Conservation (phyloP, 495 filamentous ascomycete species). For the Aspergillus diversus region DNA sequence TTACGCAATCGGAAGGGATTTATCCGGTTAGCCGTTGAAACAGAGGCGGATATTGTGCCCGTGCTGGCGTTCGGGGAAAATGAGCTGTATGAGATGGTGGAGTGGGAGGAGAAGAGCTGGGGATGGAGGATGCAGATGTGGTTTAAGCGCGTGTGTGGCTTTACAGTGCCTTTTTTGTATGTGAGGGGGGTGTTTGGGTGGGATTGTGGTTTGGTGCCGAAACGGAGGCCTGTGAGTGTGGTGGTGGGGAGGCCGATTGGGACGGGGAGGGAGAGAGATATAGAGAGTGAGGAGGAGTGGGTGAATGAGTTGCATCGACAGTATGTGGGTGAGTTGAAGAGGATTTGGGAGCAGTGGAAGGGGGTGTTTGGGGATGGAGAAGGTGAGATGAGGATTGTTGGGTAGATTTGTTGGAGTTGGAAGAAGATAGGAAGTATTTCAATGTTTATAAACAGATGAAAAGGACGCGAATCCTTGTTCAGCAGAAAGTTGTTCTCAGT, state of each 20-base stretch:
- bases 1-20: slow-evolving; percentile 7
- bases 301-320: slow-evolving; percentile 11
- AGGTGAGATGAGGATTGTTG: slow-evolving; percentile 6
- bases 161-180: slow-evolving; percentile 16
- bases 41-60: slow-evolving; percentile 6
- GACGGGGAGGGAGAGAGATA: background rate
- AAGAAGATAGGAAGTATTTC: too few species aligned
- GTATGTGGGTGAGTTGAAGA: slow-evolving; percentile 16
- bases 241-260: slow-evolving; percentile 14
- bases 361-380: slow-evolving; percentile 2
- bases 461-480: too few species aligned
- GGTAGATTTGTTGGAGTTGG: background rate
- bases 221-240: slow-evolving; percentile 9
- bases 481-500: too few species aligned
- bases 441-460: too few species aligned
- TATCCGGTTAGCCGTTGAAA: slow-evolving; percentile 8
- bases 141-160: background rate
- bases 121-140: background rate
- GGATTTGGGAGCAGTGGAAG: slow-evolving; percentile 13
- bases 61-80: slow-evolving; percentile 14
- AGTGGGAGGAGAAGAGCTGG: background rate
- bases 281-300: slow-evolving; percentile 2
- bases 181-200: background rate
- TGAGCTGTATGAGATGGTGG: slow-evolving; percentile 9
- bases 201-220: background rate